A percentile compares a stretch with the other conserved stretches of the same genome.
Evolutionary conservation across 108 stramenopile species (phyloP).

Genomic region (Nitzschia sp.): DNA sequence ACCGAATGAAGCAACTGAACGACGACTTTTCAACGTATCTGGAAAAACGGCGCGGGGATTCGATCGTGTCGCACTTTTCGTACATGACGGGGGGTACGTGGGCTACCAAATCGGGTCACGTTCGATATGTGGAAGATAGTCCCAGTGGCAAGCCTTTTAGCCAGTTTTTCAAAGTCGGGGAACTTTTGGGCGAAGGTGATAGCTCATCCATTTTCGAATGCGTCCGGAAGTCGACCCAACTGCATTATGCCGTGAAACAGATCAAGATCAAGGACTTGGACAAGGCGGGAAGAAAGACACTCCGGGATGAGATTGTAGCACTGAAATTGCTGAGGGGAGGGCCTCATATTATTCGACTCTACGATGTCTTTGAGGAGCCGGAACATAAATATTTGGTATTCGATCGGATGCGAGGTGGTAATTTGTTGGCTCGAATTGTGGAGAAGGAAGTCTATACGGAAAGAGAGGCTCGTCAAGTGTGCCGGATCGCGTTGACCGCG

Average conservation of each 20-base stretch:
- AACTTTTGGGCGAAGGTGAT: slow-evolving; percentile 72
- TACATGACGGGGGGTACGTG: slow-evolving; percentile 44
- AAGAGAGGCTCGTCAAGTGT: slow-evolving; percentile 90
- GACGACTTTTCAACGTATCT: slow-evolving; percentile 43
- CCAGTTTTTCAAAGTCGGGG: slow-evolving; percentile 39
- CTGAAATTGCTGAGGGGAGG: slow-evolving; percentile 70
- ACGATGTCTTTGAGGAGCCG: slow-evolving; percentile 72
- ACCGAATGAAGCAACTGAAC: slow-evolving; percentile 43
- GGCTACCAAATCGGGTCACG: slow-evolving; percentile 37
- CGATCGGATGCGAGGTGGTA: slow-evolving; percentile 81
- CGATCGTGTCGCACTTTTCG: slow-evolving; percentile 35
- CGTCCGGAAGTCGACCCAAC: slow-evolving; percentile 42
- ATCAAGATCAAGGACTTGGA: slow-evolving; percentile 49
- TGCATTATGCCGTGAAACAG: slow-evolving; percentile 64
- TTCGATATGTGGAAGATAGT: slow-evolving; percentile 38
- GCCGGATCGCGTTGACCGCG: slow-evolving; percentile 81
- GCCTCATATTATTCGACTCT: slow-evolving; percentile 82
- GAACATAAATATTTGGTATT: slow-evolving; percentile 65
- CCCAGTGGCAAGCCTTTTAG: slow-evolving; percentile 39
- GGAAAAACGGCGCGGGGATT: slow-evolving; percentile 36
- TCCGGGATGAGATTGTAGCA: slow-evolving; percentile 64
- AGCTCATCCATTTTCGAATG: slow-evolving; percentile 62
- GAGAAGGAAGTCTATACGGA: slow-evolving; percentile 93
- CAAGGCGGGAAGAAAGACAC: slow-evolving; percentile 17
- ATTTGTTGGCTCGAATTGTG: slow-evolving; percentile 94